Evolutionary conservation across 2,329 filamentous ascomycete genomes (phyloP), one percentile per base, ranked within the genome.

Genomic region (Helminthosporium solani): DNA sequence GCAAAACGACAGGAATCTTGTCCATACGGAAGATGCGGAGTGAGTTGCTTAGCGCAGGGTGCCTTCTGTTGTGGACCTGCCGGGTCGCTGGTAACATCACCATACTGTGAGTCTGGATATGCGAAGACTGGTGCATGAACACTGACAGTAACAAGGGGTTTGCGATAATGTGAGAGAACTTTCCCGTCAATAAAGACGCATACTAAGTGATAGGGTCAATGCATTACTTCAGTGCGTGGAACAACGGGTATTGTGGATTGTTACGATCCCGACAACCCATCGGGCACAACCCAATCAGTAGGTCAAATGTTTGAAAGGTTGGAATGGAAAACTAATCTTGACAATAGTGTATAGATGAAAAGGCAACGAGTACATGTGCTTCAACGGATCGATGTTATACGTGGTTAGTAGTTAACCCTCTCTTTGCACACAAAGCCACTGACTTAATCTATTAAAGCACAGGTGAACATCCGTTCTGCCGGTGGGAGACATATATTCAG

Each of bases 21-120:
- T 30, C 23, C 33, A 20, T 53, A 33, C 33, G 51, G 51, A 11
- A 3, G 33, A 33, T 54, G 51, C 34, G 51, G 51, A 33, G 34
- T 23, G 8, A 11, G 30, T 7, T 54, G 51, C 41, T 36, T 54
- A 18, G 21, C 20, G 7, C 51, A 54, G 42, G 51, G 51, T 16
- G 51, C 51, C 2, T 54, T 51, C 38, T 54, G 51, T 38, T 54
- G 51, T 34, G 51, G 51, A 6, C 51, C 51, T 8, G 51, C 51
- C 8, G 51, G 51, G n/a, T 34, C 51, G 6, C 23, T 46, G 2
- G 51, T 40, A 31, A 51, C 44, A 1, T 50, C 51, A 15, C 51
- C 51, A 16, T 46, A 34, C 25, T 53, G 50, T 53, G 21, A 40
- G 46, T 39, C 14, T 21, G 8, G 12, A 15, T 19, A 16, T 25